Evolutionary conservation across 2,329 filamentous ascomycete genomes (phyloP).

Genomic region (Didymella arachidicola): DNA sequence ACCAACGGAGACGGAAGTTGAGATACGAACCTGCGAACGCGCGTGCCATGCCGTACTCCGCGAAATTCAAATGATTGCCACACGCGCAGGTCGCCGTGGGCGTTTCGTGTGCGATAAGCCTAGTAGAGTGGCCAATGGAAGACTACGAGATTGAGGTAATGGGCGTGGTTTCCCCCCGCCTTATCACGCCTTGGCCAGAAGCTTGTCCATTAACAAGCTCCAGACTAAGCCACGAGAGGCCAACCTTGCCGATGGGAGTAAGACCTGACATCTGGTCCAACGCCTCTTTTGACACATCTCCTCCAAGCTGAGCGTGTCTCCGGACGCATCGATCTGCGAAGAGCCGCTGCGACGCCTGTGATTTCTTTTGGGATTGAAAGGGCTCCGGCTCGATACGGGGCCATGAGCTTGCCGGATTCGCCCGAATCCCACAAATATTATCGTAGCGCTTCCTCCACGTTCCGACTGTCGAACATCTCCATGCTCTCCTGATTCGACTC

Average conservation of each 20-base stretch:
- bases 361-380: neutral
- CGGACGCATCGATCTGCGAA: neutral
- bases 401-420: neutral
- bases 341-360: neutral
- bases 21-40: slow-evolving; percentile 2
- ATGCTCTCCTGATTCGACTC: neutral
- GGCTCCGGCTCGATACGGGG: neutral
- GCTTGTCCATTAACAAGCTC: neutral
- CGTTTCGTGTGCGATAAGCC: slow-evolving; percentile 1
- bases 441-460: neutral
- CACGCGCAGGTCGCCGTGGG: slow-evolving; percentile 2
- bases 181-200: slow-evolving; percentile 1
- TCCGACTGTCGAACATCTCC: neutral
- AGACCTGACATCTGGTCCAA: neutral
- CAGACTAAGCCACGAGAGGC: neutral
- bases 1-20: neutral
- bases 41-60: slow-evolving; percentile 4
- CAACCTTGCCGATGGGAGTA: neutral
- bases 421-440: neutral
- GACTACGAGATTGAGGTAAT: neutral
- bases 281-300: neutral
- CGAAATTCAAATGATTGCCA: neutral
- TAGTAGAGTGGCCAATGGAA: neutral
- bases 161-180: neutral
- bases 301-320: neutral